These are phyloP conservation scores for Hypholoma fasciculare DNA, from an alignment of 768 basidiomycete genomes.

Conservation along the genomic window DNA sequence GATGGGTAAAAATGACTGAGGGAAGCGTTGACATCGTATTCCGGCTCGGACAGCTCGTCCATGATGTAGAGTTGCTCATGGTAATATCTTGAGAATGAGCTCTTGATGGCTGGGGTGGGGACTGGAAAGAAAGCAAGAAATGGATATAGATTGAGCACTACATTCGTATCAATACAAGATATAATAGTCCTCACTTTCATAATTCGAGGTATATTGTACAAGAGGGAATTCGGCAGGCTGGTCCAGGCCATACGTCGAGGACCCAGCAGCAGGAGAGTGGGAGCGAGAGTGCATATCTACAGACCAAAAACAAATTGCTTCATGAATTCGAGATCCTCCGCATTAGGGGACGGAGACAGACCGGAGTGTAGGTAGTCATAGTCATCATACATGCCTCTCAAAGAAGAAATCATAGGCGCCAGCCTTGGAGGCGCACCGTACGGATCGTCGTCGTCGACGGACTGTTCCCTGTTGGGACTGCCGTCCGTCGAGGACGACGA, in stretches of 20 bases:
- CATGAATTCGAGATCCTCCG: background rate
- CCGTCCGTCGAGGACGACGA: slow-evolving; percentile 29
- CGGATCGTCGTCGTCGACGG: slow-evolving; percentile 21
- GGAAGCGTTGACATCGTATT: background rate
- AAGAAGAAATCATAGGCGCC: slow-evolving; percentile 12
- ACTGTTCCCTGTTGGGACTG: slow-evolving; percentile 29
- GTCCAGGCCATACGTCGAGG: background rate
- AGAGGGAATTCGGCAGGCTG: background rate
- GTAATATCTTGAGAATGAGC: slow-evolving; percentile 29
- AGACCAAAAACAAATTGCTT: background rate
- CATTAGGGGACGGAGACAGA: slow-evolving; percentile 1
- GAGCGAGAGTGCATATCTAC: slow-evolving; percentile 14
- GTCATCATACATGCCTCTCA: slow-evolving; percentile 5
- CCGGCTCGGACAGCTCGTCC: slow-evolving; percentile 11
- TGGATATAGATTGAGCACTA: slow-evolving; percentile 20
- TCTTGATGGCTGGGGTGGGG: slow-evolving; percentile 25
- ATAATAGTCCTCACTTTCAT: slow-evolving; percentile 15
- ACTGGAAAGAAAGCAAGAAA: slow-evolving; percentile 22
- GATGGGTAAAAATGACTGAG: slow-evolving; percentile 13
- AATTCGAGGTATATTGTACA: slow-evolving; percentile 2
- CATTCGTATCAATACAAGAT: slow-evolving; percentile 18
- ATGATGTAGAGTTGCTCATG: slow-evolving; percentile 10
- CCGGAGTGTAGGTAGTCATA: slow-evolving; percentile 9
- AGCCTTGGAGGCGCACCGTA: slow-evolving; percentile 17
- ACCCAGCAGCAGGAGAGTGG: background rate